These are phyloP conservation scores for Pholiota microspora DNA, from an alignment of 768 basidiomycete species.

Conservation along the genomic window DNA sequence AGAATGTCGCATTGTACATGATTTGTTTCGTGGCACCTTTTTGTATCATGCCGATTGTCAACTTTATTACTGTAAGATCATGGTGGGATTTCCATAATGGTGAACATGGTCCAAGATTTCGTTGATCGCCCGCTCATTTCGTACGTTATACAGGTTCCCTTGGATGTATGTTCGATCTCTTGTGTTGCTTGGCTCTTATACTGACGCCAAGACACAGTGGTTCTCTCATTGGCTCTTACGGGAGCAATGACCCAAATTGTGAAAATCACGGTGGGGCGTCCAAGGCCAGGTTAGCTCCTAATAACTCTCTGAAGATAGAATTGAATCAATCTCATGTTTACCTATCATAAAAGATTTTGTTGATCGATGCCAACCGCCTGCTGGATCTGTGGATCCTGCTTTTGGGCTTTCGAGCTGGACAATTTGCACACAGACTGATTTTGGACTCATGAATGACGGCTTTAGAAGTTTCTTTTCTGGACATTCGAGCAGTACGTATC, in stretches of 20 bases:
- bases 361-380: slow-evolving; percentile 65
- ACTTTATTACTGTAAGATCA: slow-evolving; percentile 69
- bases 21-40: slow-evolving; percentile 66
- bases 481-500: slow-evolving; percentile 70
- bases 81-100: slow-evolving; percentile 90
- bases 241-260: slow-evolving; percentile 81
- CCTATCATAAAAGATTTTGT: slow-evolving; percentile 47
- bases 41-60: slow-evolving; percentile 65
- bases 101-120: slow-evolving; percentile 17
- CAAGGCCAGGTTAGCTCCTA: slow-evolving; percentile 65
- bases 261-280: slow-evolving; percentile 87
- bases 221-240: slow-evolving; percentile 72
- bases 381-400: slow-evolving; percentile 61
- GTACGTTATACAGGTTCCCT: slow-evolving; percentile 31
- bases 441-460: slow-evolving; percentile 66
- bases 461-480: slow-evolving; percentile 93
- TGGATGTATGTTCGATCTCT: slow-evolving; percentile 32
- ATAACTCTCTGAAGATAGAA: background rate
- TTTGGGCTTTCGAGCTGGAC: slow-evolving; percentile 73
- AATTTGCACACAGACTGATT: slow-evolving; percentile 76
- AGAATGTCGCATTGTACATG: slow-evolving; percentile 50
- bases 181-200: slow-evolving; percentile 1
- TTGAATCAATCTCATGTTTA: background rate
- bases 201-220: slow-evolving; percentile 39
- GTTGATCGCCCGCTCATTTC: background rate